A percentile compares a stretch with the other conserved stretches of the same genome.
Evolutionary conservation across 805 yeast genomes (phyloP).

Genomic region (Candida xiaguanensis): DNA sequence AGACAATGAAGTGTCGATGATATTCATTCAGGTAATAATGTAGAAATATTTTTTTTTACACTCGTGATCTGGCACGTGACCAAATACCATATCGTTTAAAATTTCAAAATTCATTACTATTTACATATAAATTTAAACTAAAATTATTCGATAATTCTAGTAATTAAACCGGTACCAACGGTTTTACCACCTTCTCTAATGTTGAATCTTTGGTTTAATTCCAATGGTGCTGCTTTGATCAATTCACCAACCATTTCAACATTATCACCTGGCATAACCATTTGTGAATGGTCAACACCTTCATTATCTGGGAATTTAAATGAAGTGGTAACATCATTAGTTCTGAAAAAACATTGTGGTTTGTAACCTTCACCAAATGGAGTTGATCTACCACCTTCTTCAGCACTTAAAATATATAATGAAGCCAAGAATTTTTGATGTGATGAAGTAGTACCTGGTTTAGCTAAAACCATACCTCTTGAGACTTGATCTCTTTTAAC

Average conservation of each 20-base stretch:
- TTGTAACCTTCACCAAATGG: conserved; percentile 96
- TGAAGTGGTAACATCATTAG: conserved; percentile 90
- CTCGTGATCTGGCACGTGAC: no score
- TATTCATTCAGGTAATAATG: no score
- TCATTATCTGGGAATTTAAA: conserved; percentile 77
- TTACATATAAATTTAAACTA: background rate
- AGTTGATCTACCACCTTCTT: conserved; percentile 99
- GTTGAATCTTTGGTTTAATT: conserved; percentile 97
- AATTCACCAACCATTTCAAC: conserved; percentile 92
- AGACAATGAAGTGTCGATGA: no score
- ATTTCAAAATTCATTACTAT: background rate
- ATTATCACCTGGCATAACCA: conserved; percentile 98
- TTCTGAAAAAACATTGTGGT: conserved; percentile 96
- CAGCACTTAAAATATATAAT: conserved; percentile 86
- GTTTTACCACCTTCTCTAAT: conserved; percentile 99
- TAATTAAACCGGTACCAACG: conserved; percentile 97
- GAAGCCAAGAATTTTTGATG: conserved; percentile 94
- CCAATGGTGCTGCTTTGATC: conserved; percentile 88
- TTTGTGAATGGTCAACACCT: conserved; percentile 78
- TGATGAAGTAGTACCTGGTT: conserved; percentile 87
- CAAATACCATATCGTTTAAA: background rate
- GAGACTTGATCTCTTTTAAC: conserved; percentile 93
- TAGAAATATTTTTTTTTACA: no score
- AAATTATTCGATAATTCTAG: conserved; percentile 73
- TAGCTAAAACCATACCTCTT: conserved; percentile 97